Evolutionary conservation across 768 basidiomycete genomes (phyloP), one percentile per base, ranked within the genome.

Genomic region (Amanita molliuscula): DNA sequence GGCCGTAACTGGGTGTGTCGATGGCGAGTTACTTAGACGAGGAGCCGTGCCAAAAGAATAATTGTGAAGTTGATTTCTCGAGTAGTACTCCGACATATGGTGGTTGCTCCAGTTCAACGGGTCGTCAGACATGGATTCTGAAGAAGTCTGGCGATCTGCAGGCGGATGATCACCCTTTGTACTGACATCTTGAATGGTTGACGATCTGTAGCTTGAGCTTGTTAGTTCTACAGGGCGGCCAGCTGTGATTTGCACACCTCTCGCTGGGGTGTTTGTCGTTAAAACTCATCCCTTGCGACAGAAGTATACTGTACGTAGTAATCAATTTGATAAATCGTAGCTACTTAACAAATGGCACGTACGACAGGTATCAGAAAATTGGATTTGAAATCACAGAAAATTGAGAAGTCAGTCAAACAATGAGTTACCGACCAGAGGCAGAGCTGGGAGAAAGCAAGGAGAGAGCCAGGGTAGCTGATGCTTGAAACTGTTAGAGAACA

Each of bases 1-100:
- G 50, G 56, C 47, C 37, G 67, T 64, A n/a, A 70, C 55, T 35
- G 63, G 53, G 18, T 59, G 62, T 41, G 62, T 56, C 6, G 60
- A 57, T 4, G 67, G 62, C 15, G 62, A 55, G 13, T 63, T 54
- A 13, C 68, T 56, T 9, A 61, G 61, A 18, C 65, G 54, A 15
- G 65, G 60, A 6, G 68, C 67, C 43, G 69, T 65, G 3, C 76
- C 76, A 54, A 78, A 78, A 10, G 69, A 68, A 56, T 74, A 78
- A 1, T 71, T 68, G 10, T 68, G 61, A 42, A 78, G 68, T 29
- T 68, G 66, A 53, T 75, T 71, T 34, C 66, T 67, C 1, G 68
- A 68, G 55, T 75, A 75, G 46, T 71, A 45, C 29, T 52, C 51
- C 20, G 51, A 37, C 16, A 8, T 21, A 9, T 49, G 46, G 23